These are phyloP conservation scores for Cyclaneusma minus DNA, from an alignment of 2,329 filamentous ascomycete genomes.

Conservation along the genomic window DNA sequence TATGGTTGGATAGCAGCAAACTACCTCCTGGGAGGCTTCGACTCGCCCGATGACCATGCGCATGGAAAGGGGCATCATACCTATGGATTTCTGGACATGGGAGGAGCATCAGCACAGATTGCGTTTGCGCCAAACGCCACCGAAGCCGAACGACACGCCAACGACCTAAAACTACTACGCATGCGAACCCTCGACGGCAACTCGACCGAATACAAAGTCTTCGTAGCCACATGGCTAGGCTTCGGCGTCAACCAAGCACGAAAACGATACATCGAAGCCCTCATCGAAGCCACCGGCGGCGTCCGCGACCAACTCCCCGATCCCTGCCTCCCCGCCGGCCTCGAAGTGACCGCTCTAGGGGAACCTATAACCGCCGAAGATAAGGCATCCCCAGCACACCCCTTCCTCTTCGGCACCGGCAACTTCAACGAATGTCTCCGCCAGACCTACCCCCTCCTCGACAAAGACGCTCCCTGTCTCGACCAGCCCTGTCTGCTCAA, in stretches of 20 bases:
- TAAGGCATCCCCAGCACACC: slow-evolving; percentile 22
- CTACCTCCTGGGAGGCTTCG: slow-evolving; percentile 84
- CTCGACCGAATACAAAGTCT: slow-evolving; percentile 70
- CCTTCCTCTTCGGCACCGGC: slow-evolving; percentile 65
- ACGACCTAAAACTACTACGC: slow-evolving; percentile 76
- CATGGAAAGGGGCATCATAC: slow-evolving; percentile 86
- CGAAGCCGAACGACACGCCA: slow-evolving; percentile 74
- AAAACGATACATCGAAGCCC: slow-evolving; percentile 61
- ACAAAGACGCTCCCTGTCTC: slow-evolving; percentile 73
- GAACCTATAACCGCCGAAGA: slow-evolving; percentile 26
- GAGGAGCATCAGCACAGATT: slow-evolving; percentile 92
- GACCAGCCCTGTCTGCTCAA: slow-evolving; percentile 80
- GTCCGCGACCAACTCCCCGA: slow-evolving; percentile 61
- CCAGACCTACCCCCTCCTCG: slow-evolving; percentile 70
- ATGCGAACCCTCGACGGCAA: slow-evolving; percentile 71
- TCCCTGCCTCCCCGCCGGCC: slow-evolving; percentile 71
- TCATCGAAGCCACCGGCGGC: slow-evolving; percentile 51
- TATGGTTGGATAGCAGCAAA: slow-evolving; percentile 98
- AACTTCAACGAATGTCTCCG: slow-evolving; percentile 72
- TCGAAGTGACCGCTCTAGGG: slow-evolving; percentile 62
- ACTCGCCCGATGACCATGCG: slow-evolving; percentile 54
- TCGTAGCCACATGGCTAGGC: slow-evolving; percentile 91
- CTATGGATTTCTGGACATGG: slow-evolving; percentile 97
- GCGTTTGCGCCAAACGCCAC: slow-evolving; percentile 91
- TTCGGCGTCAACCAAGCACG: slow-evolving; percentile 95